Evolutionary conservation across 441 rosid genomes (phyloP).

Genomic region (Populus hybrid): DNA sequence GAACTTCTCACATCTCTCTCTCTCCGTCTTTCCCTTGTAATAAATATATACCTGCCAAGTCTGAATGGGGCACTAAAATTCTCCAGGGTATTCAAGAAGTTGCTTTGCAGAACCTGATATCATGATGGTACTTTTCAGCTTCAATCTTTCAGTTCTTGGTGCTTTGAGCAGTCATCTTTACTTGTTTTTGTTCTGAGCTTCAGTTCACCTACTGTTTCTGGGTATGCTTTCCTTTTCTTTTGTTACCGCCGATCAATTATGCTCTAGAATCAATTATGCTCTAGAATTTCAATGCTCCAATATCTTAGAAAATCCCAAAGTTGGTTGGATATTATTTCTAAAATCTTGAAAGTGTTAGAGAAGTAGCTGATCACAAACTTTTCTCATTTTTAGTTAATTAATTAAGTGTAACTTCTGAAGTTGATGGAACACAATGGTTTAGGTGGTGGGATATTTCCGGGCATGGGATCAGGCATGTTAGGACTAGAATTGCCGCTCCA

Average conservation of each 20-base stretch:
- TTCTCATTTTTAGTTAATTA: not conserved
- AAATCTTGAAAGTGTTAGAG: not conserved
- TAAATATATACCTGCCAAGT: not conserved
- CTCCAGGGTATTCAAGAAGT: not conserved
- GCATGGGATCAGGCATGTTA: conserved; percentile 63
- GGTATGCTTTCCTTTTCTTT: conserved; percentile 10
- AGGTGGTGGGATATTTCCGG: conserved; percentile 54
- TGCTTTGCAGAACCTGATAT: conserved; percentile 6
- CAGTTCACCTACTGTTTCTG: conserved; percentile 7
- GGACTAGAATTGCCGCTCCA: conserved; percentile 71
- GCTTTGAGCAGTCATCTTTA: conserved; percentile 8
- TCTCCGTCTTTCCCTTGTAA: not conserved
- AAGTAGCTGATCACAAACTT: not conserved
- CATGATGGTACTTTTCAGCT: conserved; percentile 17
- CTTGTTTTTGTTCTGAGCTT: conserved; percentile 18
- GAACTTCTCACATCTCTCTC: not conserved
- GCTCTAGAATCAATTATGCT: not conserved
- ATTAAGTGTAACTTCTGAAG: not conserved
- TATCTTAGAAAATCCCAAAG: not conserved
- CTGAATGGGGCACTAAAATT: not conserved
- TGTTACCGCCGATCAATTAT: not conserved
- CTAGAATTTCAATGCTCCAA: not conserved
- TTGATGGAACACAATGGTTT: conserved; percentile 67
- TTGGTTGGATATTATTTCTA: not conserved
- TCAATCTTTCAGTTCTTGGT: conserved; percentile 4